A percentile compares a stretch with the other conserved stretches of the same genome.
These are phyloP conservation scores for Oldenlandia corymbosa DNA, from an alignment of 257 asterid genomes.

Conservation along the genomic window DNA sequence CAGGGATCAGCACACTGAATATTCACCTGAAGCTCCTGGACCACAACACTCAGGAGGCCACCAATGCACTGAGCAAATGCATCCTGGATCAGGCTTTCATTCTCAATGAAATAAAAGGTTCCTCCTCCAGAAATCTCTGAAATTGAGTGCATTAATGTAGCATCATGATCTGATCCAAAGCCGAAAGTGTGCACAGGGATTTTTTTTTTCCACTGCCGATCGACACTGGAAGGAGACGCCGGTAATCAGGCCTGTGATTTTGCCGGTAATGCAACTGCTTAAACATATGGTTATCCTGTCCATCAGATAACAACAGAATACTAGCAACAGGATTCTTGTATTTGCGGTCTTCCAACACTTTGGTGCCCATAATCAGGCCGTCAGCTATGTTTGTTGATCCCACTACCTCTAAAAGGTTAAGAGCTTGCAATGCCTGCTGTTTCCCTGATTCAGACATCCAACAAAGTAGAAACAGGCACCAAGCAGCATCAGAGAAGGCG, in stretches of 20 bases:
- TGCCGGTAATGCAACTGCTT: constrained; percentile 30
- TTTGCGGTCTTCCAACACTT: constrained; percentile 78
- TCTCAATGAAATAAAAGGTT: constrained; percentile 90
- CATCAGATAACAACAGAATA: constrained; percentile 82
- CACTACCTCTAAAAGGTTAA: constrained; percentile 75
- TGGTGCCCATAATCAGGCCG: constrained; percentile 87
- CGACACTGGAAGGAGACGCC: constrained; percentile 68
- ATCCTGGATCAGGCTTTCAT: constrained; percentile 91
- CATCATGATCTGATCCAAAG: constrained; percentile 86
- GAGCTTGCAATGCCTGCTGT: constrained; percentile 85
- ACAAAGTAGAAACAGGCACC: constrained; percentile 83
- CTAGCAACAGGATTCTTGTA: constrained; percentile 82
- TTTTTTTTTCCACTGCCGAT: constrained; percentile 46
- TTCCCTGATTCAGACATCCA: constrained; percentile 85
- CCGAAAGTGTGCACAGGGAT: constrained; percentile 93
- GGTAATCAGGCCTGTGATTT: constrained; percentile 40
- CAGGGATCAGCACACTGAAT: constrained; percentile 53
- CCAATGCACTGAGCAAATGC: constrained; percentile 99
- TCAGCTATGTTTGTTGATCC: constrained; percentile 98
- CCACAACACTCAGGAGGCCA: constrained; percentile 88
- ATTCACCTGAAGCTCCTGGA: constrained; percentile 56
- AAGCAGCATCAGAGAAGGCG: constrained; percentile 91
- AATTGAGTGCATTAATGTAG: constrained; percentile 84
- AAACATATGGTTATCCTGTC: constrained; percentile 95
- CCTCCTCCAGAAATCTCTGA: constrained; percentile 97